Conservation (phyloP, 257 asterid genomes). For the Cynanchum wilfordii region DNA sequence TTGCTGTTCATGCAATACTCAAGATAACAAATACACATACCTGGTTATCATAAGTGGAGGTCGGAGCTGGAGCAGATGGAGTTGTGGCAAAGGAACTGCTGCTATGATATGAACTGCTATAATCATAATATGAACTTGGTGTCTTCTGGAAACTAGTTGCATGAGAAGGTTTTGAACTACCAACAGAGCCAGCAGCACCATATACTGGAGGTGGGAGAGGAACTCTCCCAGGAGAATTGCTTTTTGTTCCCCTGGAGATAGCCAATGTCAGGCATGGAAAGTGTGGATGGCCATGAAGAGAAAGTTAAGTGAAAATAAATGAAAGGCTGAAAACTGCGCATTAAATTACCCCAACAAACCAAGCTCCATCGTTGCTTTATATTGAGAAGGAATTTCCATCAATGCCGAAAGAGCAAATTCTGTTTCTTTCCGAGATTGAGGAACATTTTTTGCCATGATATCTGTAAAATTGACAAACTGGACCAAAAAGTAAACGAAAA, state of each 20-base stretch:
- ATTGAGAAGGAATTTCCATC: conserved; percentile 94
- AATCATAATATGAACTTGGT: conserved; percentile 33
- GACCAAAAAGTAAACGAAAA: not conserved
- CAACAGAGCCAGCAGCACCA: conserved; percentile 34
- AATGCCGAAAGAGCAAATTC: conserved; percentile 90
- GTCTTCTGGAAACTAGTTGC: conserved; percentile 31
- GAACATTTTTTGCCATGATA: conserved; percentile 73
- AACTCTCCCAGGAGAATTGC: conserved; percentile 47
- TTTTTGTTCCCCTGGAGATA: conserved; percentile 45
- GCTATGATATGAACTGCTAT: conserved; percentile 10
- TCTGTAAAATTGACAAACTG: conserved; percentile 96
- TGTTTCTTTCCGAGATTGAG: conserved; percentile 75
- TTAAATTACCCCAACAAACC: conserved; percentile 67
- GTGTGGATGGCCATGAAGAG: conserved; percentile 3
- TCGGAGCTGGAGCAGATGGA: conserved; percentile 53
- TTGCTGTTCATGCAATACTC: not conserved
- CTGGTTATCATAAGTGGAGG: conserved; percentile 57
- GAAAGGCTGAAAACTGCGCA: not conserved
- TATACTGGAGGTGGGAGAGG: conserved; percentile 82
- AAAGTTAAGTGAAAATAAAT: not conserved
- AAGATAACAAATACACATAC: conserved; percentile 22
- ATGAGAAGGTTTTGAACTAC: conserved; percentile 40
- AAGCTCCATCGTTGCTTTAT: conserved; percentile 92
- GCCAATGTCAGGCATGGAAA: not conserved
- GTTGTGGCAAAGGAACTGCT: conserved; percentile 21